These are phyloP conservation scores for Diddensiella caesifluorescens DNA, from an alignment of 805 yeast species.

Conservation along the genomic window DNA sequence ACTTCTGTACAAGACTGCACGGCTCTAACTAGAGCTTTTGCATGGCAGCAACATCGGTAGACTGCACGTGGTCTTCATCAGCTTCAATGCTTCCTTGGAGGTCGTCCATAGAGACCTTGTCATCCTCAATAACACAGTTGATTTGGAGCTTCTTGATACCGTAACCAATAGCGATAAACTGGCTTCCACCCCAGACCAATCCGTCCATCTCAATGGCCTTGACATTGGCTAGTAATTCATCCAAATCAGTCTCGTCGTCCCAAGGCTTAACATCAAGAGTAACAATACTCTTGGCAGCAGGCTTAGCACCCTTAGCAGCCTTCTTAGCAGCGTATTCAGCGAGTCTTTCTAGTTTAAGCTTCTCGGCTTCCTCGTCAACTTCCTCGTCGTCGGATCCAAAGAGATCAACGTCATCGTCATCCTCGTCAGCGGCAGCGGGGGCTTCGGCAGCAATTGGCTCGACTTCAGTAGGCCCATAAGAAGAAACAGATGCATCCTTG, in stretches of 20 bases:
- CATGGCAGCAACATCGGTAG: slow-evolving; percentile 99
- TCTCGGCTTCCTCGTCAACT: slow-evolving; percentile 96
- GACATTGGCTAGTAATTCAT: slow-evolving; percentile 79
- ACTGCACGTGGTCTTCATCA: slow-evolving; percentile 99
- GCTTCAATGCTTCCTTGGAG: slow-evolving; percentile 70
- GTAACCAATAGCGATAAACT: slow-evolving; percentile 95
- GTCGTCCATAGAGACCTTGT: slow-evolving; percentile 86
- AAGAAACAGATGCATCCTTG: slow-evolving; percentile 37
- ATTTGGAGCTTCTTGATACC: slow-evolving; percentile 99
- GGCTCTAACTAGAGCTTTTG: slow-evolving; percentile 67
- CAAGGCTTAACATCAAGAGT: slow-evolving; percentile 99
- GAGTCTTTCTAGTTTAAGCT: slow-evolving; percentile 93
- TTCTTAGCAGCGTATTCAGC: slow-evolving; percentile 97
- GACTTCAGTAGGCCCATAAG: slow-evolving; percentile 34
- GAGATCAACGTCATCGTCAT: slow-evolving; percentile 85
- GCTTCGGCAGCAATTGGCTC: slow-evolving; percentile 35
- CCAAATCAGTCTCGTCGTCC: slow-evolving; percentile 99
- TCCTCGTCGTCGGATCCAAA: slow-evolving; percentile 94
- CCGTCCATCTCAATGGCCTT: slow-evolving; percentile 86
- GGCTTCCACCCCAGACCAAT: slow-evolving; percentile 97
- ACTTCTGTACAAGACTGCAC: background rate
- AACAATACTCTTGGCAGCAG: slow-evolving; percentile 97
- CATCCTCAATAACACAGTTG: slow-evolving; percentile 97
- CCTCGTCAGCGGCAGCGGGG: slow-evolving; percentile 56
- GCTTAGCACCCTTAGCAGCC: slow-evolving; percentile 95